Evolutionary conservation across 371 early-diverging fungal genomes (phyloP).

Genomic region (Mortierella sp.): DNA sequence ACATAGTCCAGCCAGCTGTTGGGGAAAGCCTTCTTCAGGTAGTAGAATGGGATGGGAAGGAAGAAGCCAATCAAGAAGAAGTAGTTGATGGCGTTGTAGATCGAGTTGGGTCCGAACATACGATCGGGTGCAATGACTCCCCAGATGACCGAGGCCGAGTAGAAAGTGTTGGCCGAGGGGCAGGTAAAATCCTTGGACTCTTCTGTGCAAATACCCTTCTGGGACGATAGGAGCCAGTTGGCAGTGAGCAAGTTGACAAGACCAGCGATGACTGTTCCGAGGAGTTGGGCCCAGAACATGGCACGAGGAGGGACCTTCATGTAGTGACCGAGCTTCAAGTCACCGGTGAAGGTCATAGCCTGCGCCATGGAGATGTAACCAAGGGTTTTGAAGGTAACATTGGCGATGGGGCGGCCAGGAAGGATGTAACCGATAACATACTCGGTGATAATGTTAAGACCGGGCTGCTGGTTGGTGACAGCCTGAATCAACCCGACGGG

Average conservation of each 20-base stretch:
- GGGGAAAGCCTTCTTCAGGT: constrained; percentile 54
- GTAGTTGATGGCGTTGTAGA: constrained; percentile 68
- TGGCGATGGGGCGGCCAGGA: constrained; percentile 63
- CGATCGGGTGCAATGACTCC: constrained; percentile 78
- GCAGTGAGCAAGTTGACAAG: constrained; percentile 25
- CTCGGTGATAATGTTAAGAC: constrained; percentile 79
- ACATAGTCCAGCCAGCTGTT: constrained; percentile 38
- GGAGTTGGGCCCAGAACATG: constrained; percentile 60
- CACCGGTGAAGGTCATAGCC: constrained; percentile 58
- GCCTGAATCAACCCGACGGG: constrained; percentile 85
- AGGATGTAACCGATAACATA: constrained; percentile 67
- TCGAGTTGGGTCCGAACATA: constrained; percentile 73
- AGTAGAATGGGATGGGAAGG: constrained; percentile 66
- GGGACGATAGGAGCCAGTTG: constrained; percentile 25
- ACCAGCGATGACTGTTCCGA: constrained; percentile 58
- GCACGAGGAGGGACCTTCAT: constrained; percentile 68
- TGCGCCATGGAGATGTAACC: constrained; percentile 68
- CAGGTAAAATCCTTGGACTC: constrained; percentile 16
- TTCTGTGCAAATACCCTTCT: constrained; percentile 15
- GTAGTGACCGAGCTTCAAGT: constrained; percentile 69
- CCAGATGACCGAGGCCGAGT: constrained; percentile 64
- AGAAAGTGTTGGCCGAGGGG: constrained; percentile 45
- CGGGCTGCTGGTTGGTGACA: constrained; percentile 74
- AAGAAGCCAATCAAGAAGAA: constrained; percentile 68
- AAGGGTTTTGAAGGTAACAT: constrained; percentile 60